phyloP scores from a whole-genome alignment of 108 stramenopile genomes.

The Nitzschia inconspicua region DNA sequence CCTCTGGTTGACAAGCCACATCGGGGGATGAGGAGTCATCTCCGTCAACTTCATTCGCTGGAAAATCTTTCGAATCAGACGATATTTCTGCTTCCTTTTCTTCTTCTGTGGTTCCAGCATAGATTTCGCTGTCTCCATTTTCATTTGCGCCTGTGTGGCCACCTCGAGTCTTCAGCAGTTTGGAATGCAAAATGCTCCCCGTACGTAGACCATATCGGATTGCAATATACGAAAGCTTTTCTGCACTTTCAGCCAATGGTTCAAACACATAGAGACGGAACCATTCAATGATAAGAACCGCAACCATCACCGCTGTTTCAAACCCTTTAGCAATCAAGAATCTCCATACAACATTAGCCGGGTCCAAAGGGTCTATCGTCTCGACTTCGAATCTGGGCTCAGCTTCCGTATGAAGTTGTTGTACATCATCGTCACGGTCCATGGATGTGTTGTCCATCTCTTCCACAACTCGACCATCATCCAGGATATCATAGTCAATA shows the following conservation, averaged over 20 bases:
- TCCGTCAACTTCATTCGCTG: too few relatives aligned
- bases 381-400: too few relatives aligned
- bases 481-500: not conserved
- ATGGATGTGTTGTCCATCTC: too few relatives aligned
- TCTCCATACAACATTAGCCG: slow-evolving; percentile 7
- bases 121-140: not conserved
- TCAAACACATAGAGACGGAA: slow-evolving; percentile 7
- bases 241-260: slow-evolving; percentile 8
- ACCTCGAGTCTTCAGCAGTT: not conserved
- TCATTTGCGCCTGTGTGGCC: slow-evolving; percentile 8
- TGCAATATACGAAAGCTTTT: not conserved
- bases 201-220: not conserved
- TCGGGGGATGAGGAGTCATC: too few relatives aligned
- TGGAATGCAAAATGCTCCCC: not conserved
- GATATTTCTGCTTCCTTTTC: not conserved
- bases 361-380: too few relatives aligned
- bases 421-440: too few relatives aligned
- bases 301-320: slow-evolving; percentile 10
- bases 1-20: too few relatives aligned
- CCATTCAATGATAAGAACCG: slow-evolving; percentile 16
- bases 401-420: too few relatives aligned
- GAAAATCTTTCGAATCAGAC: too few relatives aligned
- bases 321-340: slow-evolving; percentile 11
- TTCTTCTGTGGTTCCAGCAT: not conserved
- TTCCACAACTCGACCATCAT: not conserved